Base-by-base conservation (phyloP, 2,329 filamentous ascomycete species). In the Gnomoniopsis smithogilvyi region DNA sequence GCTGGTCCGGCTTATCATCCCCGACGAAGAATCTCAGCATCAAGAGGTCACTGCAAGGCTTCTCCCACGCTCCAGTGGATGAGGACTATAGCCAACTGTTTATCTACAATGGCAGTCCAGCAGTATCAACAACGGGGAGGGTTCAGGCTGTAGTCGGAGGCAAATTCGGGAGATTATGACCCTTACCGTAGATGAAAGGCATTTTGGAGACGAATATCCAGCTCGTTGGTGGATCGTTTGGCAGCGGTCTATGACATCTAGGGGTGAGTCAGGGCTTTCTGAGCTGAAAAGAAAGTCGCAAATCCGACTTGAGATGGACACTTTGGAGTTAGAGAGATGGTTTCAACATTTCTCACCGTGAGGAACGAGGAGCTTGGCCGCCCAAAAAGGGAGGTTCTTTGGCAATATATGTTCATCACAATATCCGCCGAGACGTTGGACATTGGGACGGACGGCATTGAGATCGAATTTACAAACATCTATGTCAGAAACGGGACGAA, bases 41-140 rank as follows among this genome's bases (percentile, higher is more conserved):
- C 71, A 54, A 68, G 67, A 17, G 34, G 21, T 33, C 0, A 36
- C 66, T 2, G 33, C 58, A 59, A 41, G 51, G 11, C 2, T 66
- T 68, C 11, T 52, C 66, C 1, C 62, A 64, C 15, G 55, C 61
- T 2, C 60, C 70, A 6, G 65, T 65, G 7, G 62, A 67, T 21
- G 62, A 64, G 0, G 67, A 70, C 54, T 68, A 65, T 17, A 30
- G 54, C 8, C 36, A 38, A 2, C 57, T 71, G 0, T 67, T 72
- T n/a, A n/a, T n/a, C n/a, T n/a, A n/a, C n/a, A n/a, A n/a, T n/a
- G n/a, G n/a, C n/a, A n/a, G n/a, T n/a, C n/a, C n/a, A n/a, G n/a
- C n/a, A n/a, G n/a, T n/a, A n/a, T n/a, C n/a, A n/a, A n/a, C n/a
- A n/a, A n/a, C n/a, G n/a, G n/a, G n/a, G n/a, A n/a, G n/a, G n/a